Base-by-base conservation (phyloP, 1,284 basidiomycete species). In the Cutaneotrichosporon mucoides region DNA sequence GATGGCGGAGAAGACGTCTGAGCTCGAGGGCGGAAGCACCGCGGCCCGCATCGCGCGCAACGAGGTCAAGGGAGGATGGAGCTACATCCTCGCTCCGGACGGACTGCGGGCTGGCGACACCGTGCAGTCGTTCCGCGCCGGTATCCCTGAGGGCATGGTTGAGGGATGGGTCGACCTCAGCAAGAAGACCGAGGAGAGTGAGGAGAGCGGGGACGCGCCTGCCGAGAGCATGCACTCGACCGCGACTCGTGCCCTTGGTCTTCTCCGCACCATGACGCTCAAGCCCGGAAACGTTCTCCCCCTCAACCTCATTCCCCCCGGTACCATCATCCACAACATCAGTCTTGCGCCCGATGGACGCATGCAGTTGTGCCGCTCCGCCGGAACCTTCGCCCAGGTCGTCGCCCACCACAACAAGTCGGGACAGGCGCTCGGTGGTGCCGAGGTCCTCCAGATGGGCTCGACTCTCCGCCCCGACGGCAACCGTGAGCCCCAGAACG, bases 251-350 rank as follows among this genome's bases (percentile, higher is more conserved):
- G 89, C 92, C 5, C 79, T 96, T 42, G 92, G 93, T 82, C 82
- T 93, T 45, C 84, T 98, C 52, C 88, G 94, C 43, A 86, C 89
- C 1, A 80, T 87, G 68, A 92, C 91, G 1, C 81, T 98, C 73
- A 89, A 89, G 74, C 88, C 90, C 0, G 95, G 95, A 47, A 98
- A 99, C 73, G 92, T 95, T 54, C 85, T 99, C 12, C 94, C 92
- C 0, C 81, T 99, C 55, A 86, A 87, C 55, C 85, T 97, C 63
- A 92, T 98, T 66, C 95, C 95, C 0, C 85, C 90, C 36, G 93
- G 94, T 13, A 96, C 93, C 6, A 84, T 88, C 69, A 86, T 98
- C 61, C 93, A 98, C 82, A 89, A 86, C 71, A 83, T 99, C 64
- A 82, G 89, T 0, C 84, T 97, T 56, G 81, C 84, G 49, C 88